phyloP scores from a whole-genome alignment of 2,329 filamentous ascomycete genomes.

The Bipolaris bicolor region DNA sequence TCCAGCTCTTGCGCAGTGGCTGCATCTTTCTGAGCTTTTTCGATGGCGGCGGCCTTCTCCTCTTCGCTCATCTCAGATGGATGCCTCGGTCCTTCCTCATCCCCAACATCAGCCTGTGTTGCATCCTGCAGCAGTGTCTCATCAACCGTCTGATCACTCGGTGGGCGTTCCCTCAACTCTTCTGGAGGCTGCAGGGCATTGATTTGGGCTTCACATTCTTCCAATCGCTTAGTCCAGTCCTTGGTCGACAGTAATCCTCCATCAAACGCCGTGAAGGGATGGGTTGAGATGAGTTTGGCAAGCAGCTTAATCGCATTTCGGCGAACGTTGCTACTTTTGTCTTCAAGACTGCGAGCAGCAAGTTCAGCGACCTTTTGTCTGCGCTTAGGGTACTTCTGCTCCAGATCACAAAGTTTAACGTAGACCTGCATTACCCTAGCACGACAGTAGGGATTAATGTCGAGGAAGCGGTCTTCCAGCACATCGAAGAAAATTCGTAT shows the following conservation, averaged over 20 bases:
- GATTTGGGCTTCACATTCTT: constrained; percentile 82
- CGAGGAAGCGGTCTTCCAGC: constrained; percentile 91
- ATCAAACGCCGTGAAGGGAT: constrained; percentile 75
- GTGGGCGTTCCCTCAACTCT: constrained; percentile 70
- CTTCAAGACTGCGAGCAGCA: constrained; percentile 86
- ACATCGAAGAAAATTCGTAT: constrained; percentile 98
- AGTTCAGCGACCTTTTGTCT: constrained; percentile 86
- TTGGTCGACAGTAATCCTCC: constrained; percentile 77
- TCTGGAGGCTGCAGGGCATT: constrained; percentile 80
- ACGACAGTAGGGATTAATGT: constrained; percentile 95
- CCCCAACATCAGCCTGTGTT: constrained; percentile 70
- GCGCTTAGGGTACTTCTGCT: constrained; percentile 87
- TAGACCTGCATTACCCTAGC: constrained; percentile 93
- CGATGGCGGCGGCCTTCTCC: constrained; percentile 72
- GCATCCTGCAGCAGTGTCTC: constrained; percentile 83
- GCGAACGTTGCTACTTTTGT: constrained; percentile 97
- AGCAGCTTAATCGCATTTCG: constrained; percentile 94
- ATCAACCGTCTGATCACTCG: constrained; percentile 73
- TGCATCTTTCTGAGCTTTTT: constrained; percentile 83
- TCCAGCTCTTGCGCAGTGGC: constrained; percentile 87
- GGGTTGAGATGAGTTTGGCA: constrained; percentile 85
- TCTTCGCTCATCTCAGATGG: constrained; percentile 76
- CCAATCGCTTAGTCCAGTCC: constrained; percentile 83
- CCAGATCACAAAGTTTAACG: constrained; percentile 87
- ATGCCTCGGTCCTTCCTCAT: constrained; percentile 53